phyloP scores from a whole-genome alignment of 192 early-diverging fungal genomes.

The Anaeromyces robustus region DNA sequence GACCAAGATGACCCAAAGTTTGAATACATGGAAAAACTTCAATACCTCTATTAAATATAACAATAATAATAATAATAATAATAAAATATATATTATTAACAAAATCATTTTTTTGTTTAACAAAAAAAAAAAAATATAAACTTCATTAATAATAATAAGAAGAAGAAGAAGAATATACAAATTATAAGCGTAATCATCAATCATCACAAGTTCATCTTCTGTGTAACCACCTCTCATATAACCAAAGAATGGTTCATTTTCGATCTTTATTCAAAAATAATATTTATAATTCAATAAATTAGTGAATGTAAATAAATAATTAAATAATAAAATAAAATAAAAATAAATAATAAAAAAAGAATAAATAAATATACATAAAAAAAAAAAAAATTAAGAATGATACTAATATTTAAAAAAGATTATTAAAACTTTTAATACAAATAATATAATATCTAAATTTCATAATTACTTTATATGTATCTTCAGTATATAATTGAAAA shows the following conservation, averaged over 20 bases:
- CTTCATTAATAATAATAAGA: too few species aligned
- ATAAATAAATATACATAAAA: too few species aligned
- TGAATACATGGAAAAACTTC: conserved; percentile 82
- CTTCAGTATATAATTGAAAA: conserved; percentile 81
- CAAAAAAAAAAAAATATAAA: conserved; percentile 2
- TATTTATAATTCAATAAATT: too few species aligned
- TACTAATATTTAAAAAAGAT: too few species aligned
- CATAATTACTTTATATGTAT: conserved; percentile 48
- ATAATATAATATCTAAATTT: too few species aligned
- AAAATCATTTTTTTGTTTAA: too few species aligned
- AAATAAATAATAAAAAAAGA: too few species aligned
- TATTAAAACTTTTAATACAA: too few species aligned
- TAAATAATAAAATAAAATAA: too few species aligned
- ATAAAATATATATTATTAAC: too few species aligned
- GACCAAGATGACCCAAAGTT: conserved; percentile 76
- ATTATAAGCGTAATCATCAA: conserved; percentile 64
- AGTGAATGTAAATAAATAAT: too few species aligned
- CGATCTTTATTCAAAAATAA: conserved; percentile 12
- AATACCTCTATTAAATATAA: conserved; percentile 34
- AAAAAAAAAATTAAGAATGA: too few species aligned
- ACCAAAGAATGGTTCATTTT: conserved; percentile 48
- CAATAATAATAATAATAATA: neutral
- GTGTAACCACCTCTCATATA: conserved; percentile 61
- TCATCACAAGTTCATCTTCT: conserved; percentile 43
- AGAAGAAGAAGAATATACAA: conserved; percentile 13